These are phyloP conservation scores for Byssoonygena ceratinophila DNA, from an alignment of 2,329 filamentous ascomycete genomes.

Conservation along the genomic window DNA sequence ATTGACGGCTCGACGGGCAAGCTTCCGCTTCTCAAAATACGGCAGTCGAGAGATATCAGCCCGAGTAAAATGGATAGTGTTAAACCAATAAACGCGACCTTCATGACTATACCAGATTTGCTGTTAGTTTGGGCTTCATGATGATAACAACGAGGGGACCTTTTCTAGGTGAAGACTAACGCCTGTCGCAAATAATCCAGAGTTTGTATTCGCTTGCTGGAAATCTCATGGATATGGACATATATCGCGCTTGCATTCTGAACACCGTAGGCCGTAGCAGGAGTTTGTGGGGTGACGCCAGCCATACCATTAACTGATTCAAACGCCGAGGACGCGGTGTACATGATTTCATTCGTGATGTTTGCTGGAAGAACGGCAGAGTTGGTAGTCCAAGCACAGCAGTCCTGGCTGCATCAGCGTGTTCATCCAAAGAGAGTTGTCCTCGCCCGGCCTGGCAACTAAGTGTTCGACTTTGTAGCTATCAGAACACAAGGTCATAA, in stretches of 20 bases:
- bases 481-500: neutral
- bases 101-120: slow-evolving; percentile 57
- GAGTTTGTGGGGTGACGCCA: slow-evolving; percentile 26
- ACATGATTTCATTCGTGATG: neutral
- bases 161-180: slow-evolving; percentile 48
- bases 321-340: slow-evolving; percentile 11
- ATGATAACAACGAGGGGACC: too few relatives aligned
- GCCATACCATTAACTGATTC: slow-evolving; percentile 18
- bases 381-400: neutral
- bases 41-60: slow-evolving; percentile 69
- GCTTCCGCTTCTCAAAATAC: slow-evolving; percentile 72
- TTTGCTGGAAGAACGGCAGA: neutral
- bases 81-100: slow-evolving; percentile 95
- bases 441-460: neutral
- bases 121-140: slow-evolving; percentile 1
- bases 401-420: neutral
- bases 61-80: slow-evolving; percentile 84
- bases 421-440: neutral
- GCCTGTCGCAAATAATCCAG: slow-evolving; percentile 86
- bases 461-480: neutral
- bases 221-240: slow-evolving; percentile 68
- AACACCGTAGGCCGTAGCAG: slow-evolving; percentile 29
- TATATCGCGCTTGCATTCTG: slow-evolving; percentile 49
- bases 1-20: slow-evolving; percentile 83
- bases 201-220: slow-evolving; percentile 86